A percentile compares a stretch with the other conserved stretches of the same genome.
Conservation (phyloP, 495 filamentous ascomycete species). For the Neurospora sp. region DNA sequence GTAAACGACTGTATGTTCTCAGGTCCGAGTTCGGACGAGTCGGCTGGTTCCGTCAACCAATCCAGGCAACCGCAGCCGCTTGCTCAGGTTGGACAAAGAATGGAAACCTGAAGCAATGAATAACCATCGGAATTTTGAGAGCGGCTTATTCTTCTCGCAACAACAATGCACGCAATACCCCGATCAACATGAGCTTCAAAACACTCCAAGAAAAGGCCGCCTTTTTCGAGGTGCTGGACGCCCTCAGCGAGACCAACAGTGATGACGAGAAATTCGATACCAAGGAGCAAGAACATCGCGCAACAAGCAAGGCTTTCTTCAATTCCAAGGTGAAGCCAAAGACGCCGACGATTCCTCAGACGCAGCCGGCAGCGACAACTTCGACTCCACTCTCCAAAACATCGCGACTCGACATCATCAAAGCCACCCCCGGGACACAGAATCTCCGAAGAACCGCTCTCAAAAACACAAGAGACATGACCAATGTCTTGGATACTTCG, state of each 20-base stretch:
- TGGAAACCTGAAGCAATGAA: background rate
- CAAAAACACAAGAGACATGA: background rate
- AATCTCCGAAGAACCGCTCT: background rate
- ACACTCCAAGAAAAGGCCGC: slow-evolving; percentile 16
- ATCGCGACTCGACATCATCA: slow-evolving; percentile 6
- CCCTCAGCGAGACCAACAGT: slow-evolving; percentile 7
- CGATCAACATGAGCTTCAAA: slow-evolving; percentile 8
- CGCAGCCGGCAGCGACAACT: slow-evolving; percentile 8
- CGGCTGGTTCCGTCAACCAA: background rate
- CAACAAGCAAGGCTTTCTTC: slow-evolving; percentile 15
- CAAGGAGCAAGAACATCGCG: slow-evolving; percentile 14
- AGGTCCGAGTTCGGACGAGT: background rate
- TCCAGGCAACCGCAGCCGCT: background rate
- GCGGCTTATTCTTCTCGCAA: background rate
- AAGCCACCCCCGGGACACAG: slow-evolving; percentile 12
- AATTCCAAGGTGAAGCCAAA: slow-evolving; percentile 1
- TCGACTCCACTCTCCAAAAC: background rate
- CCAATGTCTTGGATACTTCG: background rate
- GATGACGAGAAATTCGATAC: slow-evolving; percentile 15
- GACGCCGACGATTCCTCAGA: background rate
- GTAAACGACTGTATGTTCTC: background rate
- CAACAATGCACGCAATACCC: background rate
- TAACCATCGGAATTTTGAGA: background rate
- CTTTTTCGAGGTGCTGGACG: slow-evolving; percentile 20
- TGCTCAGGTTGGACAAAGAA: background rate